Percentiles rank a stretch among this genome's conserved stretches.
phyloP scores from a whole-genome alignment of 164 flowering plant genomes.

The Litsea cubeba region DNA sequence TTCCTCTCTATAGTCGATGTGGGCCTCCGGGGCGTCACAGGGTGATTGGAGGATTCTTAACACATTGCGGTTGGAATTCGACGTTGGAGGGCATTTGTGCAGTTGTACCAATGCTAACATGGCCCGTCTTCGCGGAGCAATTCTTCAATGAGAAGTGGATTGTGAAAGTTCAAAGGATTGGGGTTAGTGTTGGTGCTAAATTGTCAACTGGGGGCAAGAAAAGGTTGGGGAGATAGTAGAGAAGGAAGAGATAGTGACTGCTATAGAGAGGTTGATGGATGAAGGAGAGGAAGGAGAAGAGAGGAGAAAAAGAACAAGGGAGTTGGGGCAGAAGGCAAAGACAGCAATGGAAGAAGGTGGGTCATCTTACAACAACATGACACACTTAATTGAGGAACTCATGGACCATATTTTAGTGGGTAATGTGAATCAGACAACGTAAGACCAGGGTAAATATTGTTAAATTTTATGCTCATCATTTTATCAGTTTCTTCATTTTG shows the following conservation, averaged over 20 bases:
- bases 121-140: conserved; percentile 61
- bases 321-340: conserved; percentile 30
- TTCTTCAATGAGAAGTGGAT: conserved; percentile 51
- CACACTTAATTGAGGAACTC: conserved; percentile 36
- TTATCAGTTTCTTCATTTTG: too few species aligned
- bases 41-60: conserved; percentile 48
- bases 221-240: conserved; percentile 5
- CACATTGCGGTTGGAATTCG: conserved; percentile 72
- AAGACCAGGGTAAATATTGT: background rate
- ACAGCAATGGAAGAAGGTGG: conserved; percentile 48
- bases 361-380: conserved; percentile 34
- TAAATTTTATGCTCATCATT: background rate
- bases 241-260: conserved; percentile 24
- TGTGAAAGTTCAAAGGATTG: conserved; percentile 23
- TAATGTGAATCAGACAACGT: background rate
- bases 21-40: too few species aligned
- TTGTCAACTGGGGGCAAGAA: conserved; percentile 35
- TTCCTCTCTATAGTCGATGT: too few species aligned
- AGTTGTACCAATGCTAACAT: conserved; percentile 57
- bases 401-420: background rate
- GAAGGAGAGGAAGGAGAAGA: conserved; percentile 29
- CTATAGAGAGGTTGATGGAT: conserved; percentile 33
- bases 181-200: background rate
- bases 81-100: conserved; percentile 42
- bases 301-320: conserved; percentile 32